phyloP scores from a whole-genome alignment of 2,329 filamentous ascomycete species.

The Aspergillus hiratsukae region DNA sequence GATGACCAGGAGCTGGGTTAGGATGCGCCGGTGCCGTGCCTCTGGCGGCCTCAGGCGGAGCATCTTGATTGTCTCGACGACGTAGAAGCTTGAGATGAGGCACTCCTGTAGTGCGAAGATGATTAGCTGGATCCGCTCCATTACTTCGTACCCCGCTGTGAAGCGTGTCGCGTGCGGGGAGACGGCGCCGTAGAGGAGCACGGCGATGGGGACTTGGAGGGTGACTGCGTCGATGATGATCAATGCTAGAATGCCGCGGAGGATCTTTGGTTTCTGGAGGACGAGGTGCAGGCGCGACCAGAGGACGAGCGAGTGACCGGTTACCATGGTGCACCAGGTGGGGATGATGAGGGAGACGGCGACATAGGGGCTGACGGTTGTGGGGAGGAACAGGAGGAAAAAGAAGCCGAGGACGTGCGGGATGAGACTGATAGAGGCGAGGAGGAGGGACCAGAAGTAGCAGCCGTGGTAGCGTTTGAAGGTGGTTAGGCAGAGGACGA shows the following conservation, averaged over 20 bases:
- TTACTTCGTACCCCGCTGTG: slow-evolving; percentile 32
- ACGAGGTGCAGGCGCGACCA: slow-evolving; percentile 46
- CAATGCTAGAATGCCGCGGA: slow-evolving; percentile 39
- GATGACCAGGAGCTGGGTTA: slow-evolving; percentile 47
- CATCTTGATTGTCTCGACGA: slow-evolving; percentile 43
- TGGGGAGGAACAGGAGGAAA: slow-evolving; percentile 36
- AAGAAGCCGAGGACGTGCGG: slow-evolving; percentile 40
- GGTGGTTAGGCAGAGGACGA: slow-evolving; percentile 40
- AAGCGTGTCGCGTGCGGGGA: slow-evolving; percentile 13
- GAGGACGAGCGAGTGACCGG: slow-evolving; percentile 43
- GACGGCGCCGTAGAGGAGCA: slow-evolving; percentile 37
- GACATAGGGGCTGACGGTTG: slow-evolving; percentile 27
- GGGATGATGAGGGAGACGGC: slow-evolving; percentile 35
- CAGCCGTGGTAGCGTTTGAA: slow-evolving; percentile 41
- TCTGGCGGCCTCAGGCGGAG: slow-evolving; percentile 13
- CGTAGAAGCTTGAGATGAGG: slow-evolving; percentile 49
- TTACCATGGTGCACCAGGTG: slow-evolving; percentile 42
- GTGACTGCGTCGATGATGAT: slow-evolving; percentile 40
- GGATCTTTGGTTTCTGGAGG: slow-evolving; percentile 29
- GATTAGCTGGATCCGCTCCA: slow-evolving; percentile 51
- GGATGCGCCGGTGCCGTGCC: slow-evolving; percentile 12
- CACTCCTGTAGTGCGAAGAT: slow-evolving; percentile 52
- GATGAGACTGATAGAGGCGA: slow-evolving; percentile 39
- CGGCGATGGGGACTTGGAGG: slow-evolving; percentile 37
- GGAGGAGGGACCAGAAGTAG: slow-evolving; percentile 46